Conservation (phyloP, 202 grass and related monocot genomes). For the Panicum virgatum region DNA sequence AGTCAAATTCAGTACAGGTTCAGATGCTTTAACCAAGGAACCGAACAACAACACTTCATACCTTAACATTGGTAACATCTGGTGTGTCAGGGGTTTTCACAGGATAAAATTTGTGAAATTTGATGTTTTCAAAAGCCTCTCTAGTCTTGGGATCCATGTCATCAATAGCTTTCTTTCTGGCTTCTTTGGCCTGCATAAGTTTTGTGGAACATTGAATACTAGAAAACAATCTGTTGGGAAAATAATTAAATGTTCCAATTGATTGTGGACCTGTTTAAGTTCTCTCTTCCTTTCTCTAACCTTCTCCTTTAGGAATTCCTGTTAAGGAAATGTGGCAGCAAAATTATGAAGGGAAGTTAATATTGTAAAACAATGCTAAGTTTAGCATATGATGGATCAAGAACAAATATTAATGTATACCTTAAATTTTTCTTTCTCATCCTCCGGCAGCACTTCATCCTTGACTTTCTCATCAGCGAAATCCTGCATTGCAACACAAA, state of each 20-base stretch:
- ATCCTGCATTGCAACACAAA: slow-evolving; percentile 50
- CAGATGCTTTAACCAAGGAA: slow-evolving; percentile 13
- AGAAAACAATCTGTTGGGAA: background rate
- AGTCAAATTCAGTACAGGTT: slow-evolving; percentile 17
- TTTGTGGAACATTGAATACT: slow-evolving; percentile 22
- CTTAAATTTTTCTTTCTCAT: slow-evolving; percentile 87
- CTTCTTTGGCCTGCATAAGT: slow-evolving; percentile 72
- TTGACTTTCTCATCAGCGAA: slow-evolving; percentile 59
- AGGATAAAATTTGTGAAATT: slow-evolving; percentile 92
- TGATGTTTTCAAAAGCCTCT: slow-evolving; percentile 70
- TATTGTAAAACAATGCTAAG: background rate
- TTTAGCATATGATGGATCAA: background rate
- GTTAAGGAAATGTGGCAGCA: background rate
- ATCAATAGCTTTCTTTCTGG: slow-evolving; percentile 79
- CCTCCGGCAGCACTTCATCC: slow-evolving; percentile 63
- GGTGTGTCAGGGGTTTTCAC: slow-evolving; percentile 60
- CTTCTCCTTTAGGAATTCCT: slow-evolving; percentile 83
- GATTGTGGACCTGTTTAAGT: slow-evolving; percentile 60
- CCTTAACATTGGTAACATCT: slow-evolving; percentile 49
- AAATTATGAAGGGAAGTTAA: background rate
- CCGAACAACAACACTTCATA: slow-evolving; percentile 1
- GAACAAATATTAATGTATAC: slow-evolving; percentile 17
- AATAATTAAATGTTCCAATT: slow-evolving; percentile 16
- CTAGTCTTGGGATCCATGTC: slow-evolving; percentile 74
- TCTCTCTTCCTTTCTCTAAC: slow-evolving; percentile 72